These are phyloP conservation scores for Microascus cirrosus DNA, from an alignment of 2,329 filamentous ascomycete genomes.

Conservation along the genomic window DNA sequence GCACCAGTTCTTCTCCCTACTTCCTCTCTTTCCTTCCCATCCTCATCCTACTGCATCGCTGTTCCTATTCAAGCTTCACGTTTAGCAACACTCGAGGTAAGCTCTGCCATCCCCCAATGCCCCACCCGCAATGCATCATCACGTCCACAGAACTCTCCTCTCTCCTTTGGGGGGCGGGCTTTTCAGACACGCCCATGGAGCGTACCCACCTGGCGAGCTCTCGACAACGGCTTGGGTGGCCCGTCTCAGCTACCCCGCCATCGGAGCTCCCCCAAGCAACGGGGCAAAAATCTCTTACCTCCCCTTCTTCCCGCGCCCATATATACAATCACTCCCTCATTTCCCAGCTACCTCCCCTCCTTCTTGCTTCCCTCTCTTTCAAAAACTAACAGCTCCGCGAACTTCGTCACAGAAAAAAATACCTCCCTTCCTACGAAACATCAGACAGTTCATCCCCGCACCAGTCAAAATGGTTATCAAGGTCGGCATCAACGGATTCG, in stretches of 20 bases:
- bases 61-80: background rate
- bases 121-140: background rate
- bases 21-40: background rate
- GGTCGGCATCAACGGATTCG: slow-evolving; percentile 99
- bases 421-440: background rate
- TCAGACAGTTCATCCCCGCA: slow-evolving; percentile 4
- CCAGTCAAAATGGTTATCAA: slow-evolving; percentile 39
- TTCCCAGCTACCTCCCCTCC: background rate
- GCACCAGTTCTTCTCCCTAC: background rate
- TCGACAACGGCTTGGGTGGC: background rate
- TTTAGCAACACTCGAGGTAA: background rate
- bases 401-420: background rate
- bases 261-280: slow-evolving; percentile 1
- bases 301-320: background rate
- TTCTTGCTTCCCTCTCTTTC: background rate
- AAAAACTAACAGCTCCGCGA: background rate
- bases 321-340: background rate
- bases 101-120: background rate
- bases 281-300: background rate
- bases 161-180: background rate
- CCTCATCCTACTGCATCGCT: background rate
- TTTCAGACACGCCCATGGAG: background rate
- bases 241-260: slow-evolving; percentile 4
- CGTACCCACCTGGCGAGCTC: background rate
- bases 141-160: background rate